Evolutionary conservation across 2,329 filamentous ascomycete genomes (phyloP).

Genomic region (Alternaria sp.): DNA sequence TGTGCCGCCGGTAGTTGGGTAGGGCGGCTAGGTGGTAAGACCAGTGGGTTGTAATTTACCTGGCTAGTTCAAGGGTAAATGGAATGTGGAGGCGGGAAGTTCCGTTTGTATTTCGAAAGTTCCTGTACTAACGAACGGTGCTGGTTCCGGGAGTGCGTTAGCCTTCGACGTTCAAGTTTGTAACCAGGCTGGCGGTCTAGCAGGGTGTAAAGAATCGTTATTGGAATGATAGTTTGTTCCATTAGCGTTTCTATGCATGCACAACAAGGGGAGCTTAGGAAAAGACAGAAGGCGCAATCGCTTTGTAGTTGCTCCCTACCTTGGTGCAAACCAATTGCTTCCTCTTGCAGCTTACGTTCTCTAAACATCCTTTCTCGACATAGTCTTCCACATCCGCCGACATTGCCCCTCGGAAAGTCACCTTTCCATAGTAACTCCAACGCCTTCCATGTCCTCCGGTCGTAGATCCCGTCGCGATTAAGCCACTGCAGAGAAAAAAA

Average conservation of each 20-base stretch:
- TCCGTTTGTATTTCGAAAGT: background rate
- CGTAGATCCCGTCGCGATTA: background rate
- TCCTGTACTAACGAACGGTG: background rate
- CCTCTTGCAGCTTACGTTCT: background rate
- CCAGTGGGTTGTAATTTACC: background rate
- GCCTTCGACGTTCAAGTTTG: background rate
- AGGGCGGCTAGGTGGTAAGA: background rate
- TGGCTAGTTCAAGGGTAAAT: background rate
- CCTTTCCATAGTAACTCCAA: background rate
- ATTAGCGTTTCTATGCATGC: background rate
- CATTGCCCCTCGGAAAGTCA: constrained; percentile 2
- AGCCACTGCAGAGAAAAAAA: background rate
- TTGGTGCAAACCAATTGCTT: background rate
- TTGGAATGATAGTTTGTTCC: background rate
- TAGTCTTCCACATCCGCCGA: background rate
- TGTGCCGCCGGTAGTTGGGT: background rate
- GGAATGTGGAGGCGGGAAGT: constrained; percentile 2
- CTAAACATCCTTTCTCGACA: background rate
- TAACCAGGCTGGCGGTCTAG: background rate
- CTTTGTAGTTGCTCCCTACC: background rate
- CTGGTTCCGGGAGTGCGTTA: background rate
- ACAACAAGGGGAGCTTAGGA: too few species aligned
- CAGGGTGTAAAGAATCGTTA: background rate
- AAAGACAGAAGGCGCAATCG: background rate
- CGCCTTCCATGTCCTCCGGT: background rate